Percentiles rank a stretch among this genome's conserved stretches.
Conservation (phyloP, 768 basidiomycete genomes). For the Tylopilus intermedius region DNA sequence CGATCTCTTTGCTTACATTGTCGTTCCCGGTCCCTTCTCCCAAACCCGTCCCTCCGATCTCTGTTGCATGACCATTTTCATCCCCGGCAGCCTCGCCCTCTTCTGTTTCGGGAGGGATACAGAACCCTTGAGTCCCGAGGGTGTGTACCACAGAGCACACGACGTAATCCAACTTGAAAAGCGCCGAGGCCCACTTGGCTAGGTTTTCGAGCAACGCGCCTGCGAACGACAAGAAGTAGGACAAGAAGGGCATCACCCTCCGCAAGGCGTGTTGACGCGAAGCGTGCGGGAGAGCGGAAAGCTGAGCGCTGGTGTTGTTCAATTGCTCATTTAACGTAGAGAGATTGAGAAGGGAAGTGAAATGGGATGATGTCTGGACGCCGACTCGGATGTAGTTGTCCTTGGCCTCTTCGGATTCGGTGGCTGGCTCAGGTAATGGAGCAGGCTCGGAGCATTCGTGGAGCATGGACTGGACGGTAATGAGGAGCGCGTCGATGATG, state of each 20-base stretch:
- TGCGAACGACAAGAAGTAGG: slow-evolving; percentile 54
- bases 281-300: slow-evolving; percentile 34
- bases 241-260: slow-evolving; percentile 71
- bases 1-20: slow-evolving; percentile 90
- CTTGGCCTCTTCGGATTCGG: slow-evolving; percentile 27
- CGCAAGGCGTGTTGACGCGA: slow-evolving; percentile 34
- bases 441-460: slow-evolving; percentile 32
- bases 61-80: slow-evolving; percentile 34
- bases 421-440: neutral
- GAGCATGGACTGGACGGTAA: slow-evolving; percentile 60
- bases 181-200: slow-evolving; percentile 62
- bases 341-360: slow-evolving; percentile 48
- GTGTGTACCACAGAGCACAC: slow-evolving; percentile 69
- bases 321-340: slow-evolving; percentile 40
- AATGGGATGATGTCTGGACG: slow-evolving; percentile 38
- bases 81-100: slow-evolving; percentile 45
- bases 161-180: slow-evolving; percentile 82
- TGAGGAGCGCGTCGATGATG: slow-evolving; percentile 59
- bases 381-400: slow-evolving; percentile 53
- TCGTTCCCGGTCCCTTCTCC: slow-evolving; percentile 83
- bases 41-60: slow-evolving; percentile 74
- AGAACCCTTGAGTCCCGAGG: slow-evolving; percentile 85
- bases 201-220: slow-evolving; percentile 53
- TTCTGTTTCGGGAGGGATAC: slow-evolving; percentile 79
- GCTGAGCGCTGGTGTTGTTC: slow-evolving; percentile 32